Conservation (phyloP, 1,284 basidiomycete species). For the Ceratobasidium sp. region DNA sequence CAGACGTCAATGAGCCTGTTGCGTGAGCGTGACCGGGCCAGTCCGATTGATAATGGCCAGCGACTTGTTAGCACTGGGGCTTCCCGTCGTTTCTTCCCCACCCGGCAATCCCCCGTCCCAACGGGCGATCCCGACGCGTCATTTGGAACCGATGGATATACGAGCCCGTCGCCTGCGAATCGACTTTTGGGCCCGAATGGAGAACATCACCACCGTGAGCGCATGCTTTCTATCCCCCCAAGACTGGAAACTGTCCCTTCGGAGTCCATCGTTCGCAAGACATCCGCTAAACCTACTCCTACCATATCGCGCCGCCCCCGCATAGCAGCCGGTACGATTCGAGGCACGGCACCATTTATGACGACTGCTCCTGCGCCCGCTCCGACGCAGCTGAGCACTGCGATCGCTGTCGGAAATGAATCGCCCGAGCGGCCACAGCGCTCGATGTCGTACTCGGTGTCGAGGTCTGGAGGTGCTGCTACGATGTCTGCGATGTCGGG, state of each 20-base stretch:
- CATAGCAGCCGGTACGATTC: constrained; percentile 33
- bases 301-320: constrained; percentile 36
- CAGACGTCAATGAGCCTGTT: constrained; percentile 42
- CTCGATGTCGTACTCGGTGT: constrained; percentile 38
- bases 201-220: constrained; percentile 33
- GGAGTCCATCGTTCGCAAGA: constrained; percentile 32
- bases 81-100: constrained; percentile 34
- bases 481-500: constrained; percentile 21
- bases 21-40: constrained; percentile 25
- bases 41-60: constrained; percentile 11
- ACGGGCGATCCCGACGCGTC: constrained; percentile 27
- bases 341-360: constrained; percentile 17
- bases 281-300: constrained; percentile 6
- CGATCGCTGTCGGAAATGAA: constrained; percentile 16
- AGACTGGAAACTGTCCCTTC: constrained; percentile 32
- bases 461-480: constrained; percentile 21
- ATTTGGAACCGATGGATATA: constrained; percentile 32
- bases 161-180: constrained; percentile 24
- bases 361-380: constrained; percentile 33
- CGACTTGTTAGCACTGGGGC: constrained; percentile 5
- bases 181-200: constrained; percentile 22
- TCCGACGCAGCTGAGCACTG: constrained; percentile 29
- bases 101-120: too few relatives aligned
- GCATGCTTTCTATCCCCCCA: constrained; percentile 37
- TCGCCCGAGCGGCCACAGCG: constrained; percentile 41